A percentile compares a stretch with the other conserved stretches of the same genome.
phyloP scores from a whole-genome alignment of 331 rosid genomes.

The Stylosanthes scabra region DNA sequence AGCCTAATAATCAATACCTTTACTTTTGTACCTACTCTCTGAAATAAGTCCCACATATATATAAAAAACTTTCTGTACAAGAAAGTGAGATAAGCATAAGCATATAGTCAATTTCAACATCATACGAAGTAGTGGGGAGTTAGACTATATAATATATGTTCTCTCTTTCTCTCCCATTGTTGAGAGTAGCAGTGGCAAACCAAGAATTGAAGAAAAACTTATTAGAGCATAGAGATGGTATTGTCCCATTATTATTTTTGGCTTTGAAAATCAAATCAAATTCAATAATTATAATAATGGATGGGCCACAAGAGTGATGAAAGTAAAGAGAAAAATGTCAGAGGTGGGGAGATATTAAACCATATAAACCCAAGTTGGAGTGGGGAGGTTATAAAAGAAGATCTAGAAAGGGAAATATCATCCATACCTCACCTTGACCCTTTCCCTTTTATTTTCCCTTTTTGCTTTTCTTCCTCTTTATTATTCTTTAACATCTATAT shows the following conservation, averaged over 20 bases:
- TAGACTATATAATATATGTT: neutral
- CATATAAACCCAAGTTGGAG: neutral
- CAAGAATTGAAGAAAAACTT: neutral
- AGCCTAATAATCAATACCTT: slow-evolving; percentile 16
- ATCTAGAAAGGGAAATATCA: slow-evolving; percentile 6
- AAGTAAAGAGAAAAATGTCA: slow-evolving; percentile 43
- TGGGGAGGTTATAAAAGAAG: slow-evolving; percentile 20
- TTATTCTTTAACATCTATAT: neutral
- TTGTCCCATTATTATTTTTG: slow-evolving; percentile 18
- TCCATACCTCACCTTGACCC: slow-evolving; percentile 3
- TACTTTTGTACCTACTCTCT: slow-evolving; percentile 3
- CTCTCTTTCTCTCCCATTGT: neutral
- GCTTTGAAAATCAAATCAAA: slow-evolving; percentile 17
- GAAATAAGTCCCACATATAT: neutral
- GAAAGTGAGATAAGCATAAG: neutral
- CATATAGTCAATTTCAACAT: neutral
- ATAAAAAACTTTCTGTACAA: slow-evolving; percentile 23
- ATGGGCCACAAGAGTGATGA: slow-evolving; percentile 37
- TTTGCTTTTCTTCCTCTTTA: neutral
- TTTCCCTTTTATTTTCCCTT: slow-evolving; percentile 4
- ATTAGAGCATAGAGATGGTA: slow-evolving; percentile 38
- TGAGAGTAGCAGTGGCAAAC: slow-evolving; percentile 8
- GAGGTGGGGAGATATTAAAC: neutral
- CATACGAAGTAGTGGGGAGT: neutral
- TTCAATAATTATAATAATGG: slow-evolving; percentile 15